Evolutionary conservation across 345 rosid genomes (phyloP).

Genomic region (Sisymbrium irio): DNA sequence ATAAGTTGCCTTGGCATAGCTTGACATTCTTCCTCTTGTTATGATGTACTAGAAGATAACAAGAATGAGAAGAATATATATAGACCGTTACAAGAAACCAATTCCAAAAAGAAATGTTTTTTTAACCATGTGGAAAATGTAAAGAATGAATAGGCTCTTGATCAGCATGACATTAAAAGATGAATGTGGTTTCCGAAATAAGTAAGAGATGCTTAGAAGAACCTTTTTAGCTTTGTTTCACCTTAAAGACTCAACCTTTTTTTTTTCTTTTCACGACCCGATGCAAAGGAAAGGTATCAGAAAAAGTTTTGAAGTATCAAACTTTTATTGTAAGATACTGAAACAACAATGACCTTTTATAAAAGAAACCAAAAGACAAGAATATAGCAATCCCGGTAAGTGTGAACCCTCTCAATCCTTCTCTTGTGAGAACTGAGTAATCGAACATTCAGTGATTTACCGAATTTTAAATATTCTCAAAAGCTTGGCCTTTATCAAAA

Average conservation of each 20-base stretch:
- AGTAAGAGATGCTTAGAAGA: slow-evolving; percentile 27
- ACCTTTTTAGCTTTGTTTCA: slow-evolving; percentile 27
- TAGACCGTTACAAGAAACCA: neutral
- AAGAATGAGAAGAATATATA: neutral
- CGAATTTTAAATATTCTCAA: neutral
- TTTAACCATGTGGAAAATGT: slow-evolving; percentile 5
- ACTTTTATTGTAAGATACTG: neutral
- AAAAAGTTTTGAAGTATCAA: slow-evolving; percentile 7
- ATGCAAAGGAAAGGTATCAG: slow-evolving; percentile 24
- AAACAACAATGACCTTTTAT: slow-evolving; percentile 8
- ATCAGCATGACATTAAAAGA: slow-evolving; percentile 31
- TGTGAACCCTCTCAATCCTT: slow-evolving; percentile 15
- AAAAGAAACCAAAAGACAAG: slow-evolving; percentile 19
- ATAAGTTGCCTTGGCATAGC: slow-evolving; percentile 3
- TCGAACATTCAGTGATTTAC: neutral
- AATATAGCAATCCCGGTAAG: neutral
- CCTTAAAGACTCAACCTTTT: slow-evolving; percentile 2
- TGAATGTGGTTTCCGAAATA: slow-evolving; percentile 20
- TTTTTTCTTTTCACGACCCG: slow-evolving; percentile 1
- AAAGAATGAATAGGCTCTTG: slow-evolving; percentile 13
- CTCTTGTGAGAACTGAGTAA: neutral
- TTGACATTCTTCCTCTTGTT: slow-evolving; percentile 6
- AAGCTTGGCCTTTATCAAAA: neutral
- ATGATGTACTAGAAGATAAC: neutral
- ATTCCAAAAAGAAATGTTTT: neutral